phyloP scores from a whole-genome alignment of 805 yeast genomes.

The Kluyveromyces siamensis region DNA sequence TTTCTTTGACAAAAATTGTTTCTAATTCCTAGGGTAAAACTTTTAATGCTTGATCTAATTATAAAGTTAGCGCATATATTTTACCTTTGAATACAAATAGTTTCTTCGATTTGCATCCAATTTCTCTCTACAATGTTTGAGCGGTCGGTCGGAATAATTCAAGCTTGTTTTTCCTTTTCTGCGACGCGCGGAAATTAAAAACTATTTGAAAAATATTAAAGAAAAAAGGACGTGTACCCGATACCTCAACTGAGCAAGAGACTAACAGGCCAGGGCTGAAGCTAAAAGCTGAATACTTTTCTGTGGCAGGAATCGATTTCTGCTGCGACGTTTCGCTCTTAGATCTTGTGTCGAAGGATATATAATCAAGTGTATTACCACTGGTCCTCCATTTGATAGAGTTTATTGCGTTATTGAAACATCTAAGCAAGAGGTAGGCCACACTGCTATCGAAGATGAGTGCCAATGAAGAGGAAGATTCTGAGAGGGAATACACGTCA shows the following conservation, averaged over 20 bases:
- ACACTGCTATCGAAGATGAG: conserved; percentile 4
- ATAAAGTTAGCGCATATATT: too few species aligned
- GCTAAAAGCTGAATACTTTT: neutral
- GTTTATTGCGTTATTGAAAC: neutral
- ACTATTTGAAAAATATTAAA: neutral
- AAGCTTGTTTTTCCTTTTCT: neutral
- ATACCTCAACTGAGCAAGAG: neutral
- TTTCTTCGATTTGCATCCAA: too few species aligned
- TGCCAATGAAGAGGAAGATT: neutral
- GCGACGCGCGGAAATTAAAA: neutral
- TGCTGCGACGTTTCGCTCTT: neutral
- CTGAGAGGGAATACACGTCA: neutral
- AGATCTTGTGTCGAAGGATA: neutral
- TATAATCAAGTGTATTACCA: neutral
- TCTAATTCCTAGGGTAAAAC: too few species aligned
- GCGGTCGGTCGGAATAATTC: too few species aligned
- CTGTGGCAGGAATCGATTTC: neutral
- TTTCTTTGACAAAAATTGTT: too few species aligned
- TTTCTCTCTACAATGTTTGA: too few species aligned
- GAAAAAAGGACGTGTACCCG: neutral
- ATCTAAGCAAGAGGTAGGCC: conserved; percentile 2
- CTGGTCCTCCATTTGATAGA: neutral
- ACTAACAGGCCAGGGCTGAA: neutral
- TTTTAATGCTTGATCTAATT: too few species aligned
- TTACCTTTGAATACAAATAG: too few species aligned